A percentile compares a stretch with the other conserved stretches of the same genome.
These are phyloP conservation scores for Ceratobasidium sp. DNA, from an alignment of 1,284 basidiomycete genomes.

Conservation along the genomic window DNA sequence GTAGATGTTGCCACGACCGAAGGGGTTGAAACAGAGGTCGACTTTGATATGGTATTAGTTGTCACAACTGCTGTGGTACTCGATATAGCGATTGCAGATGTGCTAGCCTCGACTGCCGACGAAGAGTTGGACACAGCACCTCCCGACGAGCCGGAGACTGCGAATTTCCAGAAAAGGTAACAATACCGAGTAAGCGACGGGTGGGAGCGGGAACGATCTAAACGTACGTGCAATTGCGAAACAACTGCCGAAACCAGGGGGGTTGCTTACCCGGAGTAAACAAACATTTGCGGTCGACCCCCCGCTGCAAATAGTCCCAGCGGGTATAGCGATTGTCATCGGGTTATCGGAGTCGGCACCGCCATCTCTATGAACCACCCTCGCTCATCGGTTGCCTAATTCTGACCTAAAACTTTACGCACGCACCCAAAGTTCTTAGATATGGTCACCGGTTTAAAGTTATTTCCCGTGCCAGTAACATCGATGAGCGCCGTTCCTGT, in stretches of 20 bases:
- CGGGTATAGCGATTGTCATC: conserved; percentile 6
- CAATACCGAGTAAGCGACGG: not conserved
- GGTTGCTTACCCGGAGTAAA: conserved; percentile 8
- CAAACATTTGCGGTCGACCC: not conserved
- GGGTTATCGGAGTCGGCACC: conserved; percentile 20
- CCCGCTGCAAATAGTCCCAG: not conserved
- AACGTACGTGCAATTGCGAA: conserved; percentile 20
- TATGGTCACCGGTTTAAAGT: conserved; percentile 36
- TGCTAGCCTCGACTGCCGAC: not conserved
- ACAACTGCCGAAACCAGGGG: not conserved
- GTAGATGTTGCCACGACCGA: not conserved
- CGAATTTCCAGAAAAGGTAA: conserved; percentile 19
- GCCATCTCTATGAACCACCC: not conserved
- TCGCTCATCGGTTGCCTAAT: conserved; percentile 13
- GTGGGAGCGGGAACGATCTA: not conserved
- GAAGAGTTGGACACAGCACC: conserved; percentile 2
- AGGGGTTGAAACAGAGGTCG: conserved; percentile 10
- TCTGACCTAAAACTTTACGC: not conserved
- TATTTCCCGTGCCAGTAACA: conserved; percentile 41
- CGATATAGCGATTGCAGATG: not conserved
- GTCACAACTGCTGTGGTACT: not conserved
- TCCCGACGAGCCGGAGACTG: conserved; percentile 11
- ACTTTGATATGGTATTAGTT: not conserved
- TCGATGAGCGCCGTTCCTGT: conserved; percentile 35
- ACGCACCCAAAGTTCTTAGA: conserved; percentile 36